Percentiles rank a stretch among this genome's conserved stretches.
phyloP scores from a whole-genome alignment of 805 yeast genomes.

The Candida verbasci region DNA sequence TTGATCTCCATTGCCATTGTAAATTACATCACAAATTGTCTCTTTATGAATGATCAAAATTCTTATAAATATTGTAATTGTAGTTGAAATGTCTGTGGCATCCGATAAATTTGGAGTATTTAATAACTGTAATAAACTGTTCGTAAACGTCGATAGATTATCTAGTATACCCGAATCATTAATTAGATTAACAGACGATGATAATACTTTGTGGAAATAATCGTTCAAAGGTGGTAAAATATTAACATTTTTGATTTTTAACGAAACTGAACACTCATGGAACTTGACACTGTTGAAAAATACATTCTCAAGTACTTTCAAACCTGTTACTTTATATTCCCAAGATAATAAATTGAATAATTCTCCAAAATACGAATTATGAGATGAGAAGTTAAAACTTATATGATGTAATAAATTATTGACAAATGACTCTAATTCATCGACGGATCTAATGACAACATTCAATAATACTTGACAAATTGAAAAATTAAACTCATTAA shows the following conservation, averaged over 20 bases:
- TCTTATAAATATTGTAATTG: constrained; percentile 48
- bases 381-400: constrained; percentile 21
- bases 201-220: constrained; percentile 45
- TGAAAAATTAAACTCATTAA: constrained; percentile 35
- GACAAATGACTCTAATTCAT: constrained; percentile 12
- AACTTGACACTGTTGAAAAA: constrained; percentile 20
- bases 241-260: constrained; percentile 12
- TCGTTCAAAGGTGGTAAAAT: constrained; percentile 38
- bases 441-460: constrained; percentile 13
- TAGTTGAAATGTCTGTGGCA: constrained; percentile 12
- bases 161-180: constrained; percentile 19
- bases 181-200: constrained; percentile 21
- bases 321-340: constrained; percentile 22
- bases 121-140: constrained; percentile 15
- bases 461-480: constrained; percentile 26
- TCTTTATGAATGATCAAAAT: constrained; percentile 56
- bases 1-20: constrained; percentile 35
- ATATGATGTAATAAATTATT: constrained; percentile 15
- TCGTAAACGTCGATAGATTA: constrained; percentile 17
- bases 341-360: constrained; percentile 29
- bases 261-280: background rate
- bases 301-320: constrained; percentile 23
- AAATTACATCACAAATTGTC: constrained; percentile 43
- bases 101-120: constrained; percentile 4
- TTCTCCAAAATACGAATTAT: constrained; percentile 38